Base-by-base conservation (phyloP, 2,329 filamentous ascomycete species). In the Aspergillus flavus region DNA sequence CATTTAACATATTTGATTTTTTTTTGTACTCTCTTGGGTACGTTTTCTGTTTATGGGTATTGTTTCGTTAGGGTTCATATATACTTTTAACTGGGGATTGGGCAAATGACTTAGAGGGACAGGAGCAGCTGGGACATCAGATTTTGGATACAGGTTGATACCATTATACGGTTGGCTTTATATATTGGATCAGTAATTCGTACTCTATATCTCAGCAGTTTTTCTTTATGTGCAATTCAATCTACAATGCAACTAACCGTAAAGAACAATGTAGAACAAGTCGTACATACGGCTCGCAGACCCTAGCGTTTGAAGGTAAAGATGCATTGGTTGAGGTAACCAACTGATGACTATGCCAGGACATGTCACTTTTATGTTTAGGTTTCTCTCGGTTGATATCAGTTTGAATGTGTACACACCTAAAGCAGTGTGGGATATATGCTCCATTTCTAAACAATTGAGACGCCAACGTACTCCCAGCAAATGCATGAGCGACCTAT, bases 401-500 rank as follows among this genome's bases (percentile, higher is more conserved):
- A n/a, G 19, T 28, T 14, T 7, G 7, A 5, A 53, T 11, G 19
- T 34, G 19, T 53, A n/a, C 26, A 52, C 1, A 21, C 21, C 11
- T 19, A 55, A 26, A 16, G 34, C 21, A 55, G 32, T 11, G 30
- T 10, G 32, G 34, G 36, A 54, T 46, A 53, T 26, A 23, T 21
- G 21, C 28, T 61, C 59, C 55, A 66, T 55, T 45, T 56, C 52
- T 68, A 68, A 45, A 68, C 36, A 56, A 68, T 52, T 14, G 66
- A 67, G 11, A 65, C 65, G 12, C 76, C 79, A 32, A 76, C 71
- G 65, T 72, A 79, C 55, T 80, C 78, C 78, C 79, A 81, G 57
- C 75, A 79, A 30, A 80, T 64, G 60, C 70, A 75, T 53, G 68
- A 59, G 16, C 68, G 66, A 53, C 21, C 32, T 48, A 26, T 32